phyloP scores from a whole-genome alignment of 495 filamentous ascomycete species.

The Glonium stellatum region DNA sequence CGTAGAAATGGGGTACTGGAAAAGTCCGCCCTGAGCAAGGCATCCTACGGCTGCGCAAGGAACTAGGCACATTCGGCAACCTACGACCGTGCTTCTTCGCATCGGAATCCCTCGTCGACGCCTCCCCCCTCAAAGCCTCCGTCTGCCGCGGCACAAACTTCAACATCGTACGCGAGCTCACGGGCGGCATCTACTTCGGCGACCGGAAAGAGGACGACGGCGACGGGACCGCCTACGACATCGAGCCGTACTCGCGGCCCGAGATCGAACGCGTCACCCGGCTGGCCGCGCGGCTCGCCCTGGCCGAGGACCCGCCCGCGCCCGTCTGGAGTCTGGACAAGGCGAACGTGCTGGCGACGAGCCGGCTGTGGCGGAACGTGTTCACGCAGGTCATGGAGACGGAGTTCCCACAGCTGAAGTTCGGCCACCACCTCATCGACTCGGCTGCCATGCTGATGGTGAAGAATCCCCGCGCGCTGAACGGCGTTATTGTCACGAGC shows the following conservation, averaged over 20 bases:
- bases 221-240: slow-evolving; percentile 73
- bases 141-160: slow-evolving; percentile 87
- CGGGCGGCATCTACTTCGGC: slow-evolving; percentile 95
- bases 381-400: slow-evolving; percentile 72
- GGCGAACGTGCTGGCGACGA: slow-evolving; percentile 92
- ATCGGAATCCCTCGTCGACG: slow-evolving; percentile 75
- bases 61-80: slow-evolving; percentile 93
- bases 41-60: slow-evolving; percentile 85
- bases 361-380: slow-evolving; percentile 81
- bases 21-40: slow-evolving; percentile 90
- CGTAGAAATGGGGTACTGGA: slow-evolving; percentile 84
- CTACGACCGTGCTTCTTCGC: slow-evolving; percentile 97
- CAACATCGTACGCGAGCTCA: slow-evolving; percentile 90
- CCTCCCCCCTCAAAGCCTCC: slow-evolving; percentile 80
- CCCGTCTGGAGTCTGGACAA: slow-evolving; percentile 91
- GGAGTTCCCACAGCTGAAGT: slow-evolving; percentile 82
- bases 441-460: slow-evolving; percentile 95
- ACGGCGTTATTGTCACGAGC: slow-evolving; percentile 88
- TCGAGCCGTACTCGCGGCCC: slow-evolving; percentile 76
- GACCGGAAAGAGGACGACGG: slow-evolving; percentile 83
- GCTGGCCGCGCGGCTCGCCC: slow-evolving; percentile 74
- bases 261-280: slow-evolving; percentile 90
- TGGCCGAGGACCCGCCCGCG: slow-evolving; percentile 68
- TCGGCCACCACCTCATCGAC: slow-evolving; percentile 91
- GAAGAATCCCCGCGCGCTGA: slow-evolving; percentile 84